phyloP scores from a whole-genome alignment of 139 green algal species.

The Chlamydomonas incerta region DNA sequence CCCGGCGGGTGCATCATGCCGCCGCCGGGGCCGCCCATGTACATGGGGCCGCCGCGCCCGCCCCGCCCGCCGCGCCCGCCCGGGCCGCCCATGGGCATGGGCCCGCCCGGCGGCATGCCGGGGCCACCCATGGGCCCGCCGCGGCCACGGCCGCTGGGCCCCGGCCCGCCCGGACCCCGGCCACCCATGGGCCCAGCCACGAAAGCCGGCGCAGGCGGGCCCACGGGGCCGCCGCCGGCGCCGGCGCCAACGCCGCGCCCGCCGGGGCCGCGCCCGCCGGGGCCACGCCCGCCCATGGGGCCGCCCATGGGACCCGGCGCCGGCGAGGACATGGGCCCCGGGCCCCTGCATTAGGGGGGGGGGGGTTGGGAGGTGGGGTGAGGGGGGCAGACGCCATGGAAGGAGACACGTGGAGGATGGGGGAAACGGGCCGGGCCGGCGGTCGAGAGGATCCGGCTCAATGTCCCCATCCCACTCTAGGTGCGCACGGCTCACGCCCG shows the following conservation, averaged over 20 bases:
- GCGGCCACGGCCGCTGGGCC: not conserved
- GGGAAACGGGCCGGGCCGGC: too few relatives aligned
- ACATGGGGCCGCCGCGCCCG: constrained; percentile 1
- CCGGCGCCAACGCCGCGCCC: not conserved
- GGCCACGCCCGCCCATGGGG: not conserved
- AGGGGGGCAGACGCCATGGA: not conserved
- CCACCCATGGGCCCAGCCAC: not conserved
- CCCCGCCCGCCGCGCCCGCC: not conserved
- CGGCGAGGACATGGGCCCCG: too few relatives aligned
- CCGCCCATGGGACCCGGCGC: not conserved
- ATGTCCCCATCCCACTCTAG: too few relatives aligned
- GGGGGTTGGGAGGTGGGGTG: too few relatives aligned
- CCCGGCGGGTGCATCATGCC: not conserved
- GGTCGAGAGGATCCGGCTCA: too few relatives aligned
- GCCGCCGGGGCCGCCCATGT: not conserved
- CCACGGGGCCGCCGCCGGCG: not conserved
- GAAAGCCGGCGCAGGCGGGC: not conserved
- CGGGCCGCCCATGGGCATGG: not conserved
- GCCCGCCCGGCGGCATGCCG: not conserved
- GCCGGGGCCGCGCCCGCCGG: not conserved
- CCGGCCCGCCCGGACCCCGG: not conserved
- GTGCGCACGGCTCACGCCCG: too few relatives aligned
- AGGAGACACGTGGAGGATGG: too few relatives aligned
- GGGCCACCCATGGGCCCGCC: not conserved
- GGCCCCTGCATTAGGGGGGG: not conserved